phyloP scores from a whole-genome alignment of 208 protist genomes.

The Acanthamoeba lenticulata region DNA sequence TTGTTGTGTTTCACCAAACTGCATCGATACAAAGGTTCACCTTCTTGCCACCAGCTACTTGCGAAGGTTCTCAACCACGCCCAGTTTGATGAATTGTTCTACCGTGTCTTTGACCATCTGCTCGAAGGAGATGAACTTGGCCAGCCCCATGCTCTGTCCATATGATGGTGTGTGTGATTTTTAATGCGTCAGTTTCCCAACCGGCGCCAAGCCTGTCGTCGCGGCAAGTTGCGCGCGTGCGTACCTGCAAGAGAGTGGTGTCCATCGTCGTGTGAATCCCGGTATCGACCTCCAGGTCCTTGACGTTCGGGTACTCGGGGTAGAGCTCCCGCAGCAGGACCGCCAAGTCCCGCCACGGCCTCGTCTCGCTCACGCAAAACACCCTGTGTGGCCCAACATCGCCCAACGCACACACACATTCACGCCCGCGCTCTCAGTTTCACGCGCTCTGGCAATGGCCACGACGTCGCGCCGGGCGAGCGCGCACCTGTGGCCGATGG shows the following conservation, averaged over 20 bases:
- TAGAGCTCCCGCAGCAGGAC: background rate
- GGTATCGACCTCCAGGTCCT: background rate
- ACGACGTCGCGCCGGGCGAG: background rate
- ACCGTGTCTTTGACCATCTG: background rate
- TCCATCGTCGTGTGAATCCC: background rate
- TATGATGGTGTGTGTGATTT: too few relatives aligned
- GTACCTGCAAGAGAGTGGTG: background rate
- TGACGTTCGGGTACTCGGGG: background rate
- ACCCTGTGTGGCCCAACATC: background rate
- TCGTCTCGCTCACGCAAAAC: background rate
- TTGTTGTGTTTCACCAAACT: too few relatives aligned
- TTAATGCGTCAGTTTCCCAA: background rate
- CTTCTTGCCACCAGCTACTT: too few relatives aligned
- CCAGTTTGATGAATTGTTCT: background rate
- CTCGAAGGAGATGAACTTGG: background rate
- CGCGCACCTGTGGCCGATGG: background rate
- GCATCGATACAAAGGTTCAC: too few relatives aligned
- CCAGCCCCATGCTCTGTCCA: background rate
- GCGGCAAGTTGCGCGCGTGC: background rate
- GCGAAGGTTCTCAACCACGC: background rate
- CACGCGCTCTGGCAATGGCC: background rate
- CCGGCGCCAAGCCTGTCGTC: background rate
- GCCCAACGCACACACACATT: too few relatives aligned
- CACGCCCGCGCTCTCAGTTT: too few relatives aligned
- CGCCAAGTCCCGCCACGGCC: background rate